Evolutionary conservation across 176 grass and related monocot species (phyloP).

Genomic region (Echinochloa phyllopogon): DNA sequence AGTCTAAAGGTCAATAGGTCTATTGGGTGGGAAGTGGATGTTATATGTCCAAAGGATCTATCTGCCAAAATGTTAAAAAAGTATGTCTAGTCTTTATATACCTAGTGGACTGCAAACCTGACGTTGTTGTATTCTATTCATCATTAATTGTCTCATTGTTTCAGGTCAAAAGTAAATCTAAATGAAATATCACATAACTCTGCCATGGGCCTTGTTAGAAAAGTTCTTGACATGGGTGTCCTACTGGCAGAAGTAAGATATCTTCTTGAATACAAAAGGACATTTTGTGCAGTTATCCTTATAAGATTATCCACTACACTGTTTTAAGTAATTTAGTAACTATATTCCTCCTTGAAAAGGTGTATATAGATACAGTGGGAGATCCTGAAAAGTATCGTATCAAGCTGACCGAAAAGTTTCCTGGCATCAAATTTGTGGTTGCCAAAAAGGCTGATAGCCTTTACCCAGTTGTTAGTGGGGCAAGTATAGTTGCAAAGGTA

Average conservation of each 20-base stretch:
- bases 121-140: not conserved
- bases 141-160: conserved; percentile 22
- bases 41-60: conserved; percentile 87
- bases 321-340: not conserved
- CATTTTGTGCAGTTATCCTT: not conserved
- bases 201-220: conserved; percentile 84
- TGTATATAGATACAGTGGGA: conserved; percentile 93
- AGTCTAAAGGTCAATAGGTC: conserved; percentile 69
- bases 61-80: conserved; percentile 94
- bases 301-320: not conserved
- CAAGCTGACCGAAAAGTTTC: conserved; percentile 87
- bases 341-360: conserved; percentile 51
- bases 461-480: conserved; percentile 95
- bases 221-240: conserved; percentile 72
- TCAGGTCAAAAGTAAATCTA: conserved; percentile 87
- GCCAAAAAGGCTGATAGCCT: conserved; percentile 95
- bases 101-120: not conserved
- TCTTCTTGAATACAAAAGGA: conserved; percentile 4
- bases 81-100: conserved; percentile 39
- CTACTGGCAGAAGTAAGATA: conserved; percentile 74
- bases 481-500: conserved; percentile 98
- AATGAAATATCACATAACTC: conserved; percentile 98
- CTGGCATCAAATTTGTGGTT: conserved; percentile 90
- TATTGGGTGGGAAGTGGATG: conserved; percentile 90
- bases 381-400: conserved; percentile 90